Base-by-base conservation (phyloP, 2,329 filamentous ascomycete species). In the Colletotrichum godetiae region DNA sequence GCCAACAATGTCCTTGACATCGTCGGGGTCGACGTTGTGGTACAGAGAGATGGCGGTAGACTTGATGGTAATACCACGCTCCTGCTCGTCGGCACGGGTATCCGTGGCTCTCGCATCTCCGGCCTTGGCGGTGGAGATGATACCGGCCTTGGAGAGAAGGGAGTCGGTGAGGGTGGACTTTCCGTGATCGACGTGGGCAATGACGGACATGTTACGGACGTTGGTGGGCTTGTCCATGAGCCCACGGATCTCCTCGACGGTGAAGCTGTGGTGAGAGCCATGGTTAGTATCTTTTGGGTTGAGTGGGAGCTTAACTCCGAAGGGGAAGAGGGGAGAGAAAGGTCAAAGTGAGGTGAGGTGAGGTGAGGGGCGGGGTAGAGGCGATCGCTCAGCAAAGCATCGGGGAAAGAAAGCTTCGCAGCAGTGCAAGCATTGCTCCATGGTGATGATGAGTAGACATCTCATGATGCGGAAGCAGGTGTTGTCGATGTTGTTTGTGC, bases 61-160 rank as follows among this genome's bases (percentile, higher is more conserved):
- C 93, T 99, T 99, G 93, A 99, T 99, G 81, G 97, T 99, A 83
- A 99, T 98, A 92, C 97, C 95, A 93, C 97, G 95, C 86, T 99
- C 97, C 90, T 99, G 97, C 87, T 99, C 97, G 86, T 99, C 97
- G 78, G 93, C 88, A 88, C 97, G 94, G 77, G 97, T 99, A 88
- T 99, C 97, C 82, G 95, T 99, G 85, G 96, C 97, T 87, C 97
- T 93, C 79, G 93, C 92, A 85, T 97, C 95, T 87, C 97, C 97
- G 81, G 97, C 97, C 90, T 98, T 98, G 82, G 95, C 95, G 81
- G 95, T 94, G 81, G 97, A 98, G 85, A 99, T 98, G 84, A 99
- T 99, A 96, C 97, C 97, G 83, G 96, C 96, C 89, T 97, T 97
- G 89, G 97, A 95, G 85, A 99, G 94, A 79, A 99, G 94, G 82